These are phyloP conservation scores for Miamiensis avidus DNA, from an alignment of 169 alveolate genomes.

Conservation along the genomic window DNA sequence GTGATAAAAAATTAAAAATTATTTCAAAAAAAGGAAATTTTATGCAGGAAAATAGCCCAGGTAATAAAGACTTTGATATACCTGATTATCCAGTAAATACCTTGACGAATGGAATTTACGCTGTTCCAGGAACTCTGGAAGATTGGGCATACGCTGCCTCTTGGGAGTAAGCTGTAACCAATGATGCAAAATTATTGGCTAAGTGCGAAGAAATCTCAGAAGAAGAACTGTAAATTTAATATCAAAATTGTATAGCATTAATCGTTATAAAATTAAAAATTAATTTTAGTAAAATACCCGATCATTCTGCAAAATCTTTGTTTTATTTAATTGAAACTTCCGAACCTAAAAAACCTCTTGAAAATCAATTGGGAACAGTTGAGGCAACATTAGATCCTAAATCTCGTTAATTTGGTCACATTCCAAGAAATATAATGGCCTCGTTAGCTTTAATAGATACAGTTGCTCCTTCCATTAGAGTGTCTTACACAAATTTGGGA, in stretches of 20 bases:
- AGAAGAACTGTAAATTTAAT: constrained; percentile 5
- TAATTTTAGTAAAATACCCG: neutral
- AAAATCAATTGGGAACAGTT: neutral
- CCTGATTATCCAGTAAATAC: neutral
- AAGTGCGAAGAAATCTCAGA: constrained; percentile 17
- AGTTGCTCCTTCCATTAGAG: neutral
- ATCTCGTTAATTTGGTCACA: constrained; percentile 1
- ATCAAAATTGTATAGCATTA: neutral
- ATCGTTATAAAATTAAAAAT: neutral
- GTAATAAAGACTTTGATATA: neutral
- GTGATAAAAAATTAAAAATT: neutral
- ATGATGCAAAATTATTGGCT: neutral
- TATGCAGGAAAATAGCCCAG: neutral
- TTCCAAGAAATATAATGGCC: constrained; percentile 15
- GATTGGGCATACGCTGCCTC: constrained; percentile 28
- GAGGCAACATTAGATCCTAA: neutral
- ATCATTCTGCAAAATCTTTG: constrained; percentile 4
- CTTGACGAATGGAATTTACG: constrained; percentile 3
- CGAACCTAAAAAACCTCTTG: neutral
- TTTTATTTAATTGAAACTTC: constrained; percentile 22
- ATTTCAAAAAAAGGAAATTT: neutral
- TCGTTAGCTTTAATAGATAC: constrained; percentile 19
- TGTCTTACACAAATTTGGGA: neutral
- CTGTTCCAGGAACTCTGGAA: constrained; percentile 22
- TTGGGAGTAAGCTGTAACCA: neutral